Base-by-base conservation (phyloP, 305 asterid genomes). In the Lippia alba region DNA sequence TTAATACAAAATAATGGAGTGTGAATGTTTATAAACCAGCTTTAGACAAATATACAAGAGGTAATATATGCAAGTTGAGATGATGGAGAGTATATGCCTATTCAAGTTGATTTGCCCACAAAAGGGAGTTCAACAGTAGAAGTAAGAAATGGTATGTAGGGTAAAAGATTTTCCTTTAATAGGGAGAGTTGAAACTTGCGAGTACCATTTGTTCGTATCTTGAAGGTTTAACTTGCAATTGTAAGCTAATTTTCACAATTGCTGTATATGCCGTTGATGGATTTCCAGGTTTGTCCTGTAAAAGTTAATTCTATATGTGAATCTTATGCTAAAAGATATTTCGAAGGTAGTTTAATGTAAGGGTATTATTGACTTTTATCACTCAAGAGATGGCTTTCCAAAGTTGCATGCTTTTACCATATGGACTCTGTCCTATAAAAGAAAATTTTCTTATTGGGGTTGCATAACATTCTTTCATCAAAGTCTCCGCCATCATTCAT, bases 341-440 rank as follows among this genome's bases (percentile, higher is more conserved):
- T 60, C 51, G 2, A 58, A 56, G 64, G 64, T 69, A 61, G 48
- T 49, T 73, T 66, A 19, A 15, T 61, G 7, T 8, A 60, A 70
- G 74, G 79, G 48, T 57, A 64, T 53, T 67, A 51, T 68, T 48
- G 79, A 61, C 74, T 60, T 80, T 72, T 64, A 44, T 14, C 49
- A 17, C 40, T 40, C 45, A n/a, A 11, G 4, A 30, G 45, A 32
- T 59, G 54, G 68, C 45, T 74, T 45, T 33, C 62, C 12, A 49
- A 80, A 48, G 66, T 24, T 33, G 45, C 69, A 59, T 50, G 45
- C 40, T 63, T 71, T 71, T 64, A 46, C 70, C 15, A 12, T 57
- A 54, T 54, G 56, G 56, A 64, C 61, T 60, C 11, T 70, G 50
- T 30, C 76, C 61, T 48, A 78, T 69, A 71, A 74, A 68, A 70